Evolutionary conservation across 345 rosid genomes (phyloP).

Genomic region (Eutrema heterophyllum): DNA sequence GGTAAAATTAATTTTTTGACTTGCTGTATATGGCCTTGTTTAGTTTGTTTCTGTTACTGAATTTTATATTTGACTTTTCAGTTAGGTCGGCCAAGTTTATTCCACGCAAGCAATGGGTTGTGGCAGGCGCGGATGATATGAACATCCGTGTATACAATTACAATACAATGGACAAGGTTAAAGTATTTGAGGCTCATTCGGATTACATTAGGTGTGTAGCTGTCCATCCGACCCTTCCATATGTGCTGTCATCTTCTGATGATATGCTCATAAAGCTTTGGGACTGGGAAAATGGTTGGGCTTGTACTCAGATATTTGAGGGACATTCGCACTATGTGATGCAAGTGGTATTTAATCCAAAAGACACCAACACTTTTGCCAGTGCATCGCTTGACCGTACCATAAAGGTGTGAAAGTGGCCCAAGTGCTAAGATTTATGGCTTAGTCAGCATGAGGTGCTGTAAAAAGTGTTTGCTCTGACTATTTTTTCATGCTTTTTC

Average conservation of each 20-base stretch:
- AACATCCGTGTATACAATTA: slow-evolving; percentile 84
- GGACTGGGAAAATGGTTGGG: slow-evolving; percentile 99
- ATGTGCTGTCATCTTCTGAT: slow-evolving; percentile 91
- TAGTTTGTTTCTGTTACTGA: slow-evolving; percentile 1
- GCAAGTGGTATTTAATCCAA: slow-evolving; percentile 94
- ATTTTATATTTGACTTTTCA: slow-evolving; percentile 32
- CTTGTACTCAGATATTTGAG: slow-evolving; percentile 83
- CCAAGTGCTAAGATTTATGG: background rate
- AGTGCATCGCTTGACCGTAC: slow-evolving; percentile 98
- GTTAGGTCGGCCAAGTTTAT: slow-evolving; percentile 94
- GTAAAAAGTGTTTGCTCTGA: background rate
- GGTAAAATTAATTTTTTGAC: slow-evolving; percentile 51
- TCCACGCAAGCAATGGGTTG: slow-evolving; percentile 86
- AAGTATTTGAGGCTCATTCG: slow-evolving; percentile 93
- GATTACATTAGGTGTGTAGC: slow-evolving; percentile 93
- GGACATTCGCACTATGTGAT: slow-evolving; percentile 99
- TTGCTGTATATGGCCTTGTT: background rate
- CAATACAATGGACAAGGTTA: slow-evolving; percentile 86
- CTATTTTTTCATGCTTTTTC: slow-evolving; percentile 13
- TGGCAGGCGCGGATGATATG: slow-evolving; percentile 95
- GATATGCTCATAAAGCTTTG: slow-evolving; percentile 99
- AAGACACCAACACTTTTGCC: slow-evolving; percentile 90
- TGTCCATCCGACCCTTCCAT: slow-evolving; percentile 90
- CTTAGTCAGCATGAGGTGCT: background rate
- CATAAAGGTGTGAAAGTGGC: slow-evolving; percentile 49